These are phyloP conservation scores for Madurella mycetomatis DNA, from an alignment of 2,329 filamentous ascomycete species.

Conservation along the genomic window DNA sequence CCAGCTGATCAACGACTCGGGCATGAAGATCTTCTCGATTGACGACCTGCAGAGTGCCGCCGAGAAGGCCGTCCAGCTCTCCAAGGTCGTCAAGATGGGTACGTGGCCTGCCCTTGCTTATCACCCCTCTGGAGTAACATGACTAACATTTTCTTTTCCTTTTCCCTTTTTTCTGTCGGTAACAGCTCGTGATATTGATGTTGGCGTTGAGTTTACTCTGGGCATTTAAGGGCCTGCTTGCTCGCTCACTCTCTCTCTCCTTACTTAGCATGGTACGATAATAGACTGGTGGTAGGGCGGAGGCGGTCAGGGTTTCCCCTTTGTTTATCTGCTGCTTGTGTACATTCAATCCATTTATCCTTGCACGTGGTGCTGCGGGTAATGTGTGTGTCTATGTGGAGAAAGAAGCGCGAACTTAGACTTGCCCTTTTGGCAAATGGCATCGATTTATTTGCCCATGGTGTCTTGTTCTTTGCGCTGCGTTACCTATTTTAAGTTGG, in stretches of 20 bases:
- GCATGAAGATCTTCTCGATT: slow-evolving; percentile 99
- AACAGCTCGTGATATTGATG: slow-evolving; percentile 86
- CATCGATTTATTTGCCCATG: not conserved
- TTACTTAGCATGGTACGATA: not conserved
- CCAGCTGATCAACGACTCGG: slow-evolving; percentile 90
- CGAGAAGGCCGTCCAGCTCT: slow-evolving; percentile 98
- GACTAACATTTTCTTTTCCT: slow-evolving; percentile 14
- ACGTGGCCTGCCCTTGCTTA: slow-evolving; percentile 37
- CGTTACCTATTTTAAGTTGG: not conserved
- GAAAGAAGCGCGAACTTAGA: not conserved
- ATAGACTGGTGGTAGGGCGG: not conserved
- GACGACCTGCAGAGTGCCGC: slow-evolving; percentile 96
- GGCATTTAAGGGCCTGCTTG: slow-evolving; percentile 64
- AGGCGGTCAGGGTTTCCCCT: not conserved
- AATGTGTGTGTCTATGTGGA: not conserved
- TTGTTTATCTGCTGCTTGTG: not conserved
- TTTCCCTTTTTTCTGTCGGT: not conserved
- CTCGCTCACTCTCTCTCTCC: not conserved
- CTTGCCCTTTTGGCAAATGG: slow-evolving; percentile 2
- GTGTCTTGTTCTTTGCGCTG: not conserved
- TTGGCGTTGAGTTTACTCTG: slow-evolving; percentile 90
- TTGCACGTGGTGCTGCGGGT: not conserved
- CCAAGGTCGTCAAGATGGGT: slow-evolving; percentile 98
- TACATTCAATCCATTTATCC: not conserved
- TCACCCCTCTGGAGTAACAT: slow-evolving; percentile 7